phyloP scores from a whole-genome alignment of 495 filamentous ascomycete species.

The Sabuloglossum arenarium region DNA sequence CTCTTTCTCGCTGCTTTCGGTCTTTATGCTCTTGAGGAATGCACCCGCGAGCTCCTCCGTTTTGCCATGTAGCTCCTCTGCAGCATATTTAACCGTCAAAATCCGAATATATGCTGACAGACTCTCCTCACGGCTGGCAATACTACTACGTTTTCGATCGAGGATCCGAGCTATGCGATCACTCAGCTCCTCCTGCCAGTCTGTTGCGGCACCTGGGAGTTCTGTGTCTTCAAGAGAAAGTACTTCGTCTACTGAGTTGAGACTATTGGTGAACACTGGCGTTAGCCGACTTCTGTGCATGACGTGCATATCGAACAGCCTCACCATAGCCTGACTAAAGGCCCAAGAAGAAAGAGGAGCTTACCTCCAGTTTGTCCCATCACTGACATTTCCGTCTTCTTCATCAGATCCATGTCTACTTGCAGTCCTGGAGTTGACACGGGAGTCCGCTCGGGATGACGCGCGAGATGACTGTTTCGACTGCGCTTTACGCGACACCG shows the following conservation, averaged over 20 bases:
- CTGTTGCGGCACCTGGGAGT: slow-evolving; percentile 23
- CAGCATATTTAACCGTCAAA: slow-evolving; percentile 50
- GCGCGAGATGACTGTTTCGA: slow-evolving; percentile 45
- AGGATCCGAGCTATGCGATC: slow-evolving; percentile 63
- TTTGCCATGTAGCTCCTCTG: slow-evolving; percentile 39
- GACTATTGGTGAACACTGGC: slow-evolving; percentile 9
- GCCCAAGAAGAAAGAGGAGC: slow-evolving; percentile 11
- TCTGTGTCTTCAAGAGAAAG: slow-evolving; percentile 4
- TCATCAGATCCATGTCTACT: slow-evolving; percentile 54
- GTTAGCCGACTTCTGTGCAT: background rate
- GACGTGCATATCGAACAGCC: background rate
- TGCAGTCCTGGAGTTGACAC: slow-evolving; percentile 24
- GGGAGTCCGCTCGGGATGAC: slow-evolving; percentile 39
- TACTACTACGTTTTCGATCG: slow-evolving; percentile 68
- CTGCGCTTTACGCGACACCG: slow-evolving; percentile 72
- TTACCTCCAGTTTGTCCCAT: slow-evolving; percentile 50
- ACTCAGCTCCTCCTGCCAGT: slow-evolving; percentile 44
- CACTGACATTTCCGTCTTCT: slow-evolving; percentile 47
- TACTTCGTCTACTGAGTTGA: slow-evolving; percentile 22
- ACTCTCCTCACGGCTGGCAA: slow-evolving; percentile 56
- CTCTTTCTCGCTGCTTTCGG: slow-evolving; percentile 52
- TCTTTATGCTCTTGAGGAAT: slow-evolving; percentile 51
- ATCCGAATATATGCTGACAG: slow-evolving; percentile 49
- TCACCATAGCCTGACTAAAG: background rate
- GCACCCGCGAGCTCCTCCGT: slow-evolving; percentile 46